phyloP scores from a whole-genome alignment of 148 eudicot genomes.

The Nepenthes gracilis region DNA sequence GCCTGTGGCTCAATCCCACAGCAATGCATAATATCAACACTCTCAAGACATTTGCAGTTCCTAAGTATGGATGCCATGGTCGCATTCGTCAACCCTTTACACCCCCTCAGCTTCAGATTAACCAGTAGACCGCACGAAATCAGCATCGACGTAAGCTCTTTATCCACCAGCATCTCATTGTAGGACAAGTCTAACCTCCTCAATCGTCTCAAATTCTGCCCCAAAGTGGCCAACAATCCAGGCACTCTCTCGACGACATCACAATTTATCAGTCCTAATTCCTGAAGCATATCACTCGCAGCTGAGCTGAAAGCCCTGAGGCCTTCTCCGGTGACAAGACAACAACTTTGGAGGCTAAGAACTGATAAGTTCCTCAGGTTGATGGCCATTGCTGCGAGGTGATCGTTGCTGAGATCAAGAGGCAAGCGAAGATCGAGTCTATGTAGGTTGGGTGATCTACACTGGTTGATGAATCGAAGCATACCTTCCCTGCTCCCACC shows the following conservation, averaged over 20 bases:
- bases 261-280: constrained; percentile 39
- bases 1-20: constrained; percentile 20
- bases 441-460: constrained; percentile 10
- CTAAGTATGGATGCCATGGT: constrained; percentile 14
- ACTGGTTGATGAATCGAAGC: constrained; percentile 33
- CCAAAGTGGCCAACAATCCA: constrained; percentile 38
- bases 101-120: constrained; percentile 38
- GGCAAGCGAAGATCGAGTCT: constrained; percentile 51
- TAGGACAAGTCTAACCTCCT: constrained; percentile 40
- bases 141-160: constrained; percentile 40
- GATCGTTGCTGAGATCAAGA: constrained; percentile 45
- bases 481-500: constrained; percentile 49
- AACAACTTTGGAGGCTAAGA: constrained; percentile 43
- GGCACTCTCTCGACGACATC: constrained; percentile 38
- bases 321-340: constrained; percentile 57
- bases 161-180: constrained; percentile 40
- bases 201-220: constrained; percentile 30
- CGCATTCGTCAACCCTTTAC: constrained; percentile 21
- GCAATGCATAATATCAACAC: constrained; percentile 30
- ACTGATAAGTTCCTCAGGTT: constrained; percentile 22
- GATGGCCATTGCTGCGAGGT: constrained; percentile 24
- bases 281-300: constrained; percentile 20
- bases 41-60: constrained; percentile 30
- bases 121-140: constrained; percentile 21
- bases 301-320: constrained; percentile 21